Evolutionary conservation across 768 basidiomycete species (phyloP).

Genomic region (Trametes elegans): DNA sequence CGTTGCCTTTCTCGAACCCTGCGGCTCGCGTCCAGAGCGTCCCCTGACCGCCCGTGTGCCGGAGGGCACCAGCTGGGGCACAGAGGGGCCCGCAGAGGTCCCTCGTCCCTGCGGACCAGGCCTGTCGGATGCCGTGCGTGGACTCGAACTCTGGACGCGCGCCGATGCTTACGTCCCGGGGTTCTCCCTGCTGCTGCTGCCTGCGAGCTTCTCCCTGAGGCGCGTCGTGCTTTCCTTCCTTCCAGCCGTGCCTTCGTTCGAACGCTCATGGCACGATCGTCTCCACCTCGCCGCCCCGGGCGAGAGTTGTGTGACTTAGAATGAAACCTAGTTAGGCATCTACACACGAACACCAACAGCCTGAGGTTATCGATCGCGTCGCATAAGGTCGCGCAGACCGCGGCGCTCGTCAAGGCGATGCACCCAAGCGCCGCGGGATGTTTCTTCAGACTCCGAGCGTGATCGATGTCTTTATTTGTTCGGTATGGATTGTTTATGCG

Average conservation of each 20-base stretch:
- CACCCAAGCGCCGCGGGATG: neutral
- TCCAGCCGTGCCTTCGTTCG: neutral
- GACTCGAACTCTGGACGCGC: too few species aligned
- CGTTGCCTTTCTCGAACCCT: neutral
- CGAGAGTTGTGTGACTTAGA: neutral
- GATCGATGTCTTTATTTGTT: neutral
- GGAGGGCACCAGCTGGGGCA: neutral
- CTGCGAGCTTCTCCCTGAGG: too few species aligned
- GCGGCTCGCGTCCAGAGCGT: slow-evolving; percentile 5
- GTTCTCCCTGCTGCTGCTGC: neutral
- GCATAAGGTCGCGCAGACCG: neutral
- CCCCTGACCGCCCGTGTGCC: neutral
- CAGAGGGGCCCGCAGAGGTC: neutral
- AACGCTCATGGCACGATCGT: neutral
- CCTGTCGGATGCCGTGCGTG: too few species aligned
- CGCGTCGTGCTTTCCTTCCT: too few species aligned
- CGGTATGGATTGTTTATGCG: too few species aligned
- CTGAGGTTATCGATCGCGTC: neutral
- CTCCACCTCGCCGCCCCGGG: neutral
- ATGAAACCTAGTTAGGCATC: neutral
- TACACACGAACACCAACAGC: neutral
- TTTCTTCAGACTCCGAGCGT: slow-evolving; percentile 4
- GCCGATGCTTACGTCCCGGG: neutral
- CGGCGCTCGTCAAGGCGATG: neutral
- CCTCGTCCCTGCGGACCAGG: neutral